A percentile compares a stretch with the other conserved stretches of the same genome.
Evolutionary conservation across 73 alveolate genomes (phyloP).

Genomic region (Paramecium bursaria): DNA sequence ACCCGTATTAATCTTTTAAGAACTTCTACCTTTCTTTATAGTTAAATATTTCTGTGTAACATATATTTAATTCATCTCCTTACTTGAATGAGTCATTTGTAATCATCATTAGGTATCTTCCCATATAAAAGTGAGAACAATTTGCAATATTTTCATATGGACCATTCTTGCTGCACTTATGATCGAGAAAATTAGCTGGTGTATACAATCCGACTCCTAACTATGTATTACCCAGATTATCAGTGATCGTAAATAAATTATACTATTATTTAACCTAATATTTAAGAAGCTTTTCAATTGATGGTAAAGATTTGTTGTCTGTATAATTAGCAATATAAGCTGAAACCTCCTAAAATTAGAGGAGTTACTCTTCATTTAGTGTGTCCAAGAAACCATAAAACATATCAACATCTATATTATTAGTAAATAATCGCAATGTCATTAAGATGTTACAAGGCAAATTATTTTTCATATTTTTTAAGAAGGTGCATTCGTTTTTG

Average conservation of each 20-base stretch:
- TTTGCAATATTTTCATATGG: slow-evolving; percentile 25
- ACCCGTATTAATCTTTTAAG: background rate
- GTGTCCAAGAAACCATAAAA: slow-evolving; percentile 22
- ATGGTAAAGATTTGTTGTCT: background rate
- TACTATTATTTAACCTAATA: background rate
- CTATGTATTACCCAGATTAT: slow-evolving; percentile 7
- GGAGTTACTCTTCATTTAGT: background rate
- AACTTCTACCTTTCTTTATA: background rate
- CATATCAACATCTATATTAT: slow-evolving; percentile 9
- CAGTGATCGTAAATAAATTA: slow-evolving; percentile 21
- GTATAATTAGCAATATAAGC: slow-evolving; percentile 2
- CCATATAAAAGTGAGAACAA: slow-evolving; percentile 29
- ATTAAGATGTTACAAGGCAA: slow-evolving; percentile 44
- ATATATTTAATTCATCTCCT: slow-evolving; percentile 7
- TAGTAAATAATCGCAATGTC: background rate
- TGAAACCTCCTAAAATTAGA: slow-evolving; percentile 12
- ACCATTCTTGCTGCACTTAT: background rate
- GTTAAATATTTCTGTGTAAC: background rate
- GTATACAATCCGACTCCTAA: slow-evolving; percentile 44
- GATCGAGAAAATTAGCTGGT: slow-evolving; percentile 43
- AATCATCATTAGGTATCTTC: background rate
- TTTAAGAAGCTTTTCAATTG: background rate
- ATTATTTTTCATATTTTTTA: background rate
- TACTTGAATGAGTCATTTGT: slow-evolving; percentile 43
- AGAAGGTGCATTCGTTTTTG: slow-evolving; percentile 1